Evolutionary conservation across 371 early-diverging fungal species (phyloP).

Genomic region (Lichtheimia ramosa): DNA sequence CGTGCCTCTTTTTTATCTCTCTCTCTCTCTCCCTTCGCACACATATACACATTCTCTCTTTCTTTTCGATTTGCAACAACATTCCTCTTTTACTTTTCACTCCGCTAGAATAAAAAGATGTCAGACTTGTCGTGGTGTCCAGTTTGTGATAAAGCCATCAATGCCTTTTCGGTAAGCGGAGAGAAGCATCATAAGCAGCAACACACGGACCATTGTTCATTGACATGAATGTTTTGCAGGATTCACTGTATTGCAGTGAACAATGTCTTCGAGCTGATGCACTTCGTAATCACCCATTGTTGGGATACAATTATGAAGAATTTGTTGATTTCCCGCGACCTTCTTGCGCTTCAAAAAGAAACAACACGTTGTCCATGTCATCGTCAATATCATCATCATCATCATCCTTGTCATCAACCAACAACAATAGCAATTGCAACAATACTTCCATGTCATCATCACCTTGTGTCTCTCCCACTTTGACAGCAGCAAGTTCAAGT

Average conservation of each 20-base stretch:
- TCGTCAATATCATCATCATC: conserved; percentile 9
- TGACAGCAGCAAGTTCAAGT: conserved; percentile 6
- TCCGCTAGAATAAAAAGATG: conserved; percentile 12
- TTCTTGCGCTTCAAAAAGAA: conserved; percentile 2
- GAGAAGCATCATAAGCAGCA: neutral
- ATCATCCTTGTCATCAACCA: neutral
- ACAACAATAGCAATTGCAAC: neutral
- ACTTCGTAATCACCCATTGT: conserved; percentile 27
- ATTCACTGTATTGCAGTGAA: conserved; percentile 36
- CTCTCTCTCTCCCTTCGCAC: neutral
- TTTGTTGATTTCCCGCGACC: conserved; percentile 34
- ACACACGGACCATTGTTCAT: neutral
- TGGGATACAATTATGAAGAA: conserved; percentile 34
- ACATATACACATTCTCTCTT: neutral
- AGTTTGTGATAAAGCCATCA: conserved; percentile 23
- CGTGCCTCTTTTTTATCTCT: conserved; percentile 7
- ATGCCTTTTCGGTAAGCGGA: conserved; percentile 20
- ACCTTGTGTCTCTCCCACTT: neutral
- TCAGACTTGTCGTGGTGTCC: conserved; percentile 23
- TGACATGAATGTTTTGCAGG: conserved; percentile 13
- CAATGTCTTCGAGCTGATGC: conserved; percentile 30
- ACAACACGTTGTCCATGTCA: neutral
- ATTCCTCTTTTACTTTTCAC: neutral
- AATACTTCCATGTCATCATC: neutral
- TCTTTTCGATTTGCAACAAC: neutral